These are phyloP conservation scores for Purshia tridentata DNA, from an alignment of 306 rosid species.

Conservation along the genomic window DNA sequence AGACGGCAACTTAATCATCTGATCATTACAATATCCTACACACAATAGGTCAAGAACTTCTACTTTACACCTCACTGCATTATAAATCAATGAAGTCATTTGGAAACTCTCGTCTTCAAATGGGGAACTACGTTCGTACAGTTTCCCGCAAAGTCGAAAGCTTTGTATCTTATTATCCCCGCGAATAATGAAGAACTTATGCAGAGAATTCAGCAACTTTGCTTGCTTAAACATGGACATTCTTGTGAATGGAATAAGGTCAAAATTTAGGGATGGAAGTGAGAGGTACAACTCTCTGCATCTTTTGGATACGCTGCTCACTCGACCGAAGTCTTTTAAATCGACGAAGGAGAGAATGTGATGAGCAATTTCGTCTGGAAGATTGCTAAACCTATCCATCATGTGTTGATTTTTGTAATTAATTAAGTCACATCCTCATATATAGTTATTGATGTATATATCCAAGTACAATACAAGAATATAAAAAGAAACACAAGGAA, in stretches of 20 bases:
- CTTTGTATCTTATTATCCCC: not conserved
- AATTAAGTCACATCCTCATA: no score
- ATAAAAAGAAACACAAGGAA: no score
- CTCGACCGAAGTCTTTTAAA: not conserved
- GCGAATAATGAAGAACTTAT: not conserved
- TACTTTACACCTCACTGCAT: constrained; percentile 2
- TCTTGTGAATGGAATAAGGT: no score
- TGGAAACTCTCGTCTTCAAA: no score
- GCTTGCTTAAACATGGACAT: no score
- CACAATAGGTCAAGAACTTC: not conserved
- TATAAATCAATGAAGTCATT: constrained; percentile 5
- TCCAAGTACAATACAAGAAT: no score
- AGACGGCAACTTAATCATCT: not conserved
- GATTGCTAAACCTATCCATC: not conserved
- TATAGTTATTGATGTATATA: no score
- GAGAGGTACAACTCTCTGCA: not conserved
- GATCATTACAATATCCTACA: not conserved
- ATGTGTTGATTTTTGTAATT: no score
- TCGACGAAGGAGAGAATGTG: not conserved
- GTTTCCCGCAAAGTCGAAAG: no score
- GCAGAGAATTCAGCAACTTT: not conserved
- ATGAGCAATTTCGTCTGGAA: not conserved
- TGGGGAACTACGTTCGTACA: no score
- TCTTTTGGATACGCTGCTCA: constrained; percentile 1
- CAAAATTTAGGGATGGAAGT: not conserved